Conservation (phyloP, 139 green algal genomes). For the Chlorella sp. region DNA sequence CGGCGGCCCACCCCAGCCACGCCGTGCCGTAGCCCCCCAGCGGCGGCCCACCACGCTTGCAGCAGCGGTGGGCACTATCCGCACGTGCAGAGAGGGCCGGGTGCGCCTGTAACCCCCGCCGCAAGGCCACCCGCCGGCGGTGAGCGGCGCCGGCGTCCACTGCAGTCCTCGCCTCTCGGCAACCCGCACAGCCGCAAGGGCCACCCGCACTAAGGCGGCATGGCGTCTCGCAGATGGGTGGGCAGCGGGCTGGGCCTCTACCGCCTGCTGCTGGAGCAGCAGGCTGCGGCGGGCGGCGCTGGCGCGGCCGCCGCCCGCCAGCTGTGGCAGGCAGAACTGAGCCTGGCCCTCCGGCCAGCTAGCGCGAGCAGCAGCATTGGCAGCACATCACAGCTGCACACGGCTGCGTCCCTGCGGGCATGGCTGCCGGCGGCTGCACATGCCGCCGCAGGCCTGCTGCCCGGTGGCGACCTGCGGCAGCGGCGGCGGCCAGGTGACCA, state of each 20-base stretch:
- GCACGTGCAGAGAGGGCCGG: too few species aligned
- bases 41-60: too few species aligned
- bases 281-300: neutral
- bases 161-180: too few species aligned
- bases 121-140: too few species aligned
- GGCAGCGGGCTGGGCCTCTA: slow-evolving; percentile 2
- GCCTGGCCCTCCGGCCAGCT: neutral
- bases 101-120: too few species aligned
- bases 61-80: too few species aligned
- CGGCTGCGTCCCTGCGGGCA: neutral
- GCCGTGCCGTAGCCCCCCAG: too few species aligned
- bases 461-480: neutral
- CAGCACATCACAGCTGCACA: neutral
- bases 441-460: neutral
- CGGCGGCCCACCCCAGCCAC: too few species aligned
- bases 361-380: neutral
- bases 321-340: slow-evolving; percentile 2
- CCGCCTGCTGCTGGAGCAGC: slow-evolving; percentile 22
- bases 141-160: too few species aligned
- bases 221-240: slow-evolving; percentile 8
- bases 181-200: too few species aligned
- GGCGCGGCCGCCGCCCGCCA: neutral
- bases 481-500: neutral
- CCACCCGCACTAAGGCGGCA: neutral
- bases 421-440: slow-evolving; percentile 4